Evolutionary conservation across 2,329 filamentous ascomycete species (phyloP).

Genomic region (Aspergillus neoniger): DNA sequence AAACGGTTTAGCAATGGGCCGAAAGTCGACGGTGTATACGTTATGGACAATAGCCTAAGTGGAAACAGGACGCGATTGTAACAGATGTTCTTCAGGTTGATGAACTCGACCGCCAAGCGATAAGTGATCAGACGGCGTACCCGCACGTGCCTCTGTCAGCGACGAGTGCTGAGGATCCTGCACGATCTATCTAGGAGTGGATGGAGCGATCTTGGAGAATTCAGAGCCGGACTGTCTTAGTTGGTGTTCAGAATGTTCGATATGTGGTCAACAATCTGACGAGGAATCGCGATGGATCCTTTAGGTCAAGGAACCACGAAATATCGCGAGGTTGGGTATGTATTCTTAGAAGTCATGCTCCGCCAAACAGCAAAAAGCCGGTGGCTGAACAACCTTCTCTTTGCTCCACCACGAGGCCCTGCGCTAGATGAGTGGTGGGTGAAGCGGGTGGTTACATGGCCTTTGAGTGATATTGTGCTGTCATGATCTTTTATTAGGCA

Average conservation of each 20-base stretch:
- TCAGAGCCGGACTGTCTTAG: not conserved
- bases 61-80: constrained; percentile 1
- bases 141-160: constrained; percentile 22
- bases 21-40: not conserved
- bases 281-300: not conserved
- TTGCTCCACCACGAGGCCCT: constrained; percentile 24
- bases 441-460: not conserved
- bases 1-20: not conserved
- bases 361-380: constrained; percentile 29
- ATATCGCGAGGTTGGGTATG: constrained; percentile 26
- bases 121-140: constrained; percentile 14
- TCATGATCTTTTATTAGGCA: not conserved
- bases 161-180: constrained; percentile 10
- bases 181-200: constrained; percentile 6
- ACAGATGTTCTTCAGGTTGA: constrained; percentile 15
- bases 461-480: not conserved
- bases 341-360: constrained; percentile 5
- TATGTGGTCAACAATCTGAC: constrained; percentile 2
- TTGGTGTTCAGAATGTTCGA: not conserved
- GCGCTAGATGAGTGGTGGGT: constrained; percentile 3
- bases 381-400: constrained; percentile 35
- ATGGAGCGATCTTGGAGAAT: constrained; percentile 3
- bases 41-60: not conserved
- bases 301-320: constrained; percentile 7
- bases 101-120: constrained; percentile 24